A percentile compares a stretch with the other conserved stretches of the same genome.
phyloP scores from a whole-genome alignment of 176 grass and related monocot genomes.

The Avena sativa region DNA sequence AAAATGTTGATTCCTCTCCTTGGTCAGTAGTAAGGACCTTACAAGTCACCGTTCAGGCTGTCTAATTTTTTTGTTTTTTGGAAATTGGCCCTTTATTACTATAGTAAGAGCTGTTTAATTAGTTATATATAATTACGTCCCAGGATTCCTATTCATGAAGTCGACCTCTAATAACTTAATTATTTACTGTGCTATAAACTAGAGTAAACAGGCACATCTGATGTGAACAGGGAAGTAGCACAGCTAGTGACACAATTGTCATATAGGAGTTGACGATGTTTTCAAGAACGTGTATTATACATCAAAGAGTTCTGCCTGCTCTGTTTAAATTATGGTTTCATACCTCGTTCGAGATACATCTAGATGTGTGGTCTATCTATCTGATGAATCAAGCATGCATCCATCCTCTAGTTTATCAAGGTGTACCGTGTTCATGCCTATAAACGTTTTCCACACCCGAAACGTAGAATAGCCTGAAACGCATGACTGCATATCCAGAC shows the following conservation, averaged over 20 bases:
- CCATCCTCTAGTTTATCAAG: background rate
- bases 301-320: background rate
- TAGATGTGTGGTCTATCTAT: conserved; percentile 4
- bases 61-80: no score
- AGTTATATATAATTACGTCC: no score
- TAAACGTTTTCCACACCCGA: conserved; percentile 7
- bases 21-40: no score
- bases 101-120: no score
- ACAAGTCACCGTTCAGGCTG: no score
- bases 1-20: no score
- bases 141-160: no score
- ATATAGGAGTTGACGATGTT: background rate
- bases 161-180: background rate
- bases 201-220: background rate
- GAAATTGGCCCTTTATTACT: no score
- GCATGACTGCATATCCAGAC: background rate
- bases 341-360: background rate
- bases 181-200: background rate
- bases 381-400: background rate
- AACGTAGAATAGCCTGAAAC: background rate
- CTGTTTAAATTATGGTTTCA: background rate
- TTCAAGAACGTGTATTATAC: background rate
- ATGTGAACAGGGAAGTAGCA: background rate
- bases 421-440: background rate
- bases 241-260: background rate